phyloP scores from a whole-genome alignment of 805 yeast species.

The Pichia scutulata region DNA sequence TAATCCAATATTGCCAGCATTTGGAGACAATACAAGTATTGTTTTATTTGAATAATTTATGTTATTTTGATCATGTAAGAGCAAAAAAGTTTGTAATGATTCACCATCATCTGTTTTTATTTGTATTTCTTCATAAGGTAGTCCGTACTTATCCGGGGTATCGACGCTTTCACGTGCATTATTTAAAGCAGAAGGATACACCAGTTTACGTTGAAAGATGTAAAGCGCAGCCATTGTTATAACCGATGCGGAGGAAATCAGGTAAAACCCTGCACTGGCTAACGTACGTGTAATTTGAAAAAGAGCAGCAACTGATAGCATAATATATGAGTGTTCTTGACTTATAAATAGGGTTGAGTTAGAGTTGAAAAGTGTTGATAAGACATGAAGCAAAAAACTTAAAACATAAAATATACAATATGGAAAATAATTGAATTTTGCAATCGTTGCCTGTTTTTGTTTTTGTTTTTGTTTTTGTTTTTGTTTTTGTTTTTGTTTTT shows the following conservation, averaged over 20 bases:
- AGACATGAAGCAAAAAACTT: not conserved
- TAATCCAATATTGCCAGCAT: constrained; percentile 95
- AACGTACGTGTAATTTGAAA: not conserved
- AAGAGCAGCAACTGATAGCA: not conserved
- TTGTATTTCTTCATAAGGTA: constrained; percentile 55
- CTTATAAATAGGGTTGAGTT: too few relatives aligned
- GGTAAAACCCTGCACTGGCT: not conserved
- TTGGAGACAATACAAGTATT: constrained; percentile 61
- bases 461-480: not conserved
- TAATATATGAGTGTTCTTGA: not conserved
- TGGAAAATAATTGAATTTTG: too few relatives aligned
- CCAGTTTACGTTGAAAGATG: constrained; percentile 33
- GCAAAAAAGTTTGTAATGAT: constrained; percentile 53
- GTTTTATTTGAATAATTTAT: constrained; percentile 45
- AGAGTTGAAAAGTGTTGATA: too few relatives aligned
- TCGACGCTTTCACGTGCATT: constrained; percentile 67
- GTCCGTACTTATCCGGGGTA: constrained; percentile 63
- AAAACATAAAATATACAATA: too few relatives aligned
- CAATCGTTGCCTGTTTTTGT: not conserved
- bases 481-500: not conserved
- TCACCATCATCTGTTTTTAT: constrained; percentile 67
- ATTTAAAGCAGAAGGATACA: constrained; percentile 80
- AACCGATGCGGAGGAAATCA: constrained; percentile 9
- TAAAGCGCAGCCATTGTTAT: constrained; percentile 15
- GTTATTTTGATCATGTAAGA: constrained; percentile 40